Evolutionary conservation across 1,284 basidiomycete genomes (phyloP).

Genomic region (Leucoagaricus sp.): DNA sequence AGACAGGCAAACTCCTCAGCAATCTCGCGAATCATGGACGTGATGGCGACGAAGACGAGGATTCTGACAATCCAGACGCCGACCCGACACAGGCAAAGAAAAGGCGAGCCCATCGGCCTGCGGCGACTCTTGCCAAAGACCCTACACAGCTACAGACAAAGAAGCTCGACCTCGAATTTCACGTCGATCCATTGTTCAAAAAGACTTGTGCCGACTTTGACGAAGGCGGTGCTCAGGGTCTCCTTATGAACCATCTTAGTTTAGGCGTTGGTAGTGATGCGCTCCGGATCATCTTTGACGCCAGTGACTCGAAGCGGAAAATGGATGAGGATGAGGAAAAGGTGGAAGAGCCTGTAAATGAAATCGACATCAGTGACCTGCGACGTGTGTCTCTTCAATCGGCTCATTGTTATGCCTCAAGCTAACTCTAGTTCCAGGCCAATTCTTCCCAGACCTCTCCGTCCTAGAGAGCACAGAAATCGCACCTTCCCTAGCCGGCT

Average conservation of each 20-base stretch:
- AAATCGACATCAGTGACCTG: slow-evolving; percentile 69
- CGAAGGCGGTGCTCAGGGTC: slow-evolving; percentile 94
- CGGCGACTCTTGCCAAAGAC: slow-evolving; percentile 85
- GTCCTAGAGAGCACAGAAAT: slow-evolving; percentile 71
- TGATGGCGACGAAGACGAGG: slow-evolving; percentile 53
- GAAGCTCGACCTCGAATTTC: slow-evolving; percentile 94
- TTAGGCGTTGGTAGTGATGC: slow-evolving; percentile 80
- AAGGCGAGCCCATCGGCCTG: slow-evolving; percentile 67
- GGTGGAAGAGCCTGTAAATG: slow-evolving; percentile 61
- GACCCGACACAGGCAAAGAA: slow-evolving; percentile 59
- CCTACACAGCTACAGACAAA: slow-evolving; percentile 84
- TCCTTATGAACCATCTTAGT: slow-evolving; percentile 90
- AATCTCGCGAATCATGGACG: slow-evolving; percentile 80
- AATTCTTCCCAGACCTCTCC: slow-evolving; percentile 72
- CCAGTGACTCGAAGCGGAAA: slow-evolving; percentile 85
- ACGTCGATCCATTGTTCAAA: slow-evolving; percentile 94
- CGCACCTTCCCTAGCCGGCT: slow-evolving; percentile 76
- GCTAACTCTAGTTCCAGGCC: slow-evolving; percentile 30
- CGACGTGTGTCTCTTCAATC: slow-evolving; percentile 41
- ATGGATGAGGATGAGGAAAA: slow-evolving; percentile 71
- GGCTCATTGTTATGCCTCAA: background rate
- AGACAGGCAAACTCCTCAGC: slow-evolving; percentile 93
- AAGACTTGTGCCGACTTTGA: slow-evolving; percentile 99
- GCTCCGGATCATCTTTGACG: slow-evolving; percentile 94
- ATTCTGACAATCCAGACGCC: slow-evolving; percentile 67